Percentiles rank a stretch among this genome's conserved stretches.
Conservation (phyloP, 2,329 filamentous ascomycete species). For the Neonectria neomacrospora region DNA sequence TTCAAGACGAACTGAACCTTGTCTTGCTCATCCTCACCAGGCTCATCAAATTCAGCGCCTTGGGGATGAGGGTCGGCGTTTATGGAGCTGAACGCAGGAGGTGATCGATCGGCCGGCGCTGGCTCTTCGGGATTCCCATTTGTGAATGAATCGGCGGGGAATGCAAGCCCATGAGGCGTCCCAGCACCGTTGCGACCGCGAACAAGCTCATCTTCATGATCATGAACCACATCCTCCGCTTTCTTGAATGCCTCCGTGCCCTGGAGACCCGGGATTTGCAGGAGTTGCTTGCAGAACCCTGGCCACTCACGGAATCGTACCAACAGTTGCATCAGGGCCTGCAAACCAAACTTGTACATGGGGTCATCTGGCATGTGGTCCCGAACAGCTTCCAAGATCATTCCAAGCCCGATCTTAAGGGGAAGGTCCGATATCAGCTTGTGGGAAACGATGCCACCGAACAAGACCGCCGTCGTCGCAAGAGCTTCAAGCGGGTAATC, state of each 20-base stretch:
- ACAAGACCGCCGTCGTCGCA: constrained; percentile 94
- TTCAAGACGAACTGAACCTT: constrained; percentile 96
- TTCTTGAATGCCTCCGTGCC: constrained; percentile 87
- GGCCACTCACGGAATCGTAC: constrained; percentile 91
- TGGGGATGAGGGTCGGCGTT: constrained; percentile 76
- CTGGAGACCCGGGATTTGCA: constrained; percentile 83
- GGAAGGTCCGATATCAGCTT: constrained; percentile 90
- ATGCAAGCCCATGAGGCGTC: constrained; percentile 50
- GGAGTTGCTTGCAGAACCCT: constrained; percentile 87
- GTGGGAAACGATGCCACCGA: constrained; percentile 95
- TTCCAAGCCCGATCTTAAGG: constrained; percentile 91
- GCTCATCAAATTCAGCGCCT: constrained; percentile 79
- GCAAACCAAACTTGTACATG: constrained; percentile 98
- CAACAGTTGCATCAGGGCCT: constrained; percentile 90
- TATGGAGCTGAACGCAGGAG: constrained; percentile 81
- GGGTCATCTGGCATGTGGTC: constrained; percentile 84
- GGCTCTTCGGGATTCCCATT: constrained; percentile 79
- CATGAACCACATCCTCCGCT: constrained; percentile 81
- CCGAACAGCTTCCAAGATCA: constrained; percentile 96
- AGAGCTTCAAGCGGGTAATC: constrained; percentile 97
- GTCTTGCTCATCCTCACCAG: constrained; percentile 85
- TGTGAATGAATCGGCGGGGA: constrained; percentile 63
- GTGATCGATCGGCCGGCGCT: constrained; percentile 66
- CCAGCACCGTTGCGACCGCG: constrained; percentile 65
- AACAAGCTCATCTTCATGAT: constrained; percentile 70